phyloP scores from a whole-genome alignment of 345 rosid genomes.

The Salix arbutifolia region DNA sequence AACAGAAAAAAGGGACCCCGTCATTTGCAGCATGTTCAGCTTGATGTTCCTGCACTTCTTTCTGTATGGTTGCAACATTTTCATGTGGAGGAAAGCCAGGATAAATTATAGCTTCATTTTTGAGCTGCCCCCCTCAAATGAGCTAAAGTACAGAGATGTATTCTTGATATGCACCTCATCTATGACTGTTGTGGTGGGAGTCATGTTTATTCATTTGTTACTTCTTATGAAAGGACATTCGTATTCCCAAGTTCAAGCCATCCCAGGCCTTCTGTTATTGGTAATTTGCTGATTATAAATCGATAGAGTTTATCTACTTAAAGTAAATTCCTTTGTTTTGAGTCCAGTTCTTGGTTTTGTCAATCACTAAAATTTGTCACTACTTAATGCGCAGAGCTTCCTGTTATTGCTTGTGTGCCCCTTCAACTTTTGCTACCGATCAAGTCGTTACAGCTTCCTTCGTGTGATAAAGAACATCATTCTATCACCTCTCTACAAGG shows the following conservation, averaged over 20 bases:
- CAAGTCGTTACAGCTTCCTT: constrained; percentile 72
- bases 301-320: not conserved
- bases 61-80: constrained; percentile 92
- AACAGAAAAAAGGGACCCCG: constrained; percentile 12
- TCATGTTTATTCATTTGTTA: constrained; percentile 76
- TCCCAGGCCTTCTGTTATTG: constrained; percentile 75
- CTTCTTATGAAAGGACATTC: constrained; percentile 73
- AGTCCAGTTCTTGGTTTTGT: not conserved
- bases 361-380: not conserved
- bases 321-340: not conserved
- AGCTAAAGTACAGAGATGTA: constrained; percentile 83
- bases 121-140: constrained; percentile 72
- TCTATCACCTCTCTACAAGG: constrained; percentile 90
- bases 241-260: constrained; percentile 70
- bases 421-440: constrained; percentile 63
- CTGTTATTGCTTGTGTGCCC: constrained; percentile 65
- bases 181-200: constrained; percentile 72
- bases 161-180: constrained; percentile 78
- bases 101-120: constrained; percentile 92
- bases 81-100: constrained; percentile 85
- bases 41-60: constrained; percentile 80
- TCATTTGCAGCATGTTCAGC: constrained; percentile 82
- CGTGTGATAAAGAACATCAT: constrained; percentile 67
- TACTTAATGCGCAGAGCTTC: constrained; percentile 44
- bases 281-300: constrained; percentile 34